phyloP scores from a whole-genome alignment of 495 filamentous ascomycete species.

The Talaromyces borbonicus region DNA sequence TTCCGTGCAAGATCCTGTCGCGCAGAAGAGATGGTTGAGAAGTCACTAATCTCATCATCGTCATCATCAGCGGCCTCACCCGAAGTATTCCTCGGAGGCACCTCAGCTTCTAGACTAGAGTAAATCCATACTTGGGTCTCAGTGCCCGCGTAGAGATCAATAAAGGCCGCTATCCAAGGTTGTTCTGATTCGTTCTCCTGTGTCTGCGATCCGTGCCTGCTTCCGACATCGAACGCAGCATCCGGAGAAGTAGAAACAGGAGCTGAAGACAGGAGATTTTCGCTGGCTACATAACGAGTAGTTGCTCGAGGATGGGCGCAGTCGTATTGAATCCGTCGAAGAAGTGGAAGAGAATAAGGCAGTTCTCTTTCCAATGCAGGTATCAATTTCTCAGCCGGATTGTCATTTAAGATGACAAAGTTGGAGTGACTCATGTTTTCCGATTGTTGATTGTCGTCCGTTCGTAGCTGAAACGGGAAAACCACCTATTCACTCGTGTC shows the following conservation, averaged over 20 bases:
- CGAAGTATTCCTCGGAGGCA: not conserved
- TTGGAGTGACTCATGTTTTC: not conserved
- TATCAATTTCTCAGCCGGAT: slow-evolving; percentile 25
- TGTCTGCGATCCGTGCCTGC: no score
- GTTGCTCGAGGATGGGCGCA: slow-evolving; percentile 24
- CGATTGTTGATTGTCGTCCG: not conserved
- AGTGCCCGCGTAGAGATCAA: slow-evolving; percentile 45
- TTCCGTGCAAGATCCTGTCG: not conserved
- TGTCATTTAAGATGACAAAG: slow-evolving; percentile 15
- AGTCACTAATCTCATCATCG: slow-evolving; percentile 1
- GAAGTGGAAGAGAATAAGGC: slow-evolving; percentile 45
- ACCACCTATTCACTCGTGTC: no score
- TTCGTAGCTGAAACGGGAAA: no score
- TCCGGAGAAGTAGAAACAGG: no score
- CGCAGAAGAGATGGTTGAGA: not conserved
- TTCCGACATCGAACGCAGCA: no score
- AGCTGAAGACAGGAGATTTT: slow-evolving; percentile 9
- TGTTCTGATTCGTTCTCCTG: not conserved
- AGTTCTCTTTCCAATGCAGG: slow-evolving; percentile 37
- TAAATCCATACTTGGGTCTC: slow-evolving; percentile 56
- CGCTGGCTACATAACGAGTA: slow-evolving; percentile 37
- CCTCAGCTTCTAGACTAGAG: slow-evolving; percentile 39
- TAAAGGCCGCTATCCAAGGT: slow-evolving; percentile 42
- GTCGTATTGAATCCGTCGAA: slow-evolving; percentile 49
- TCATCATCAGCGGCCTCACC: slow-evolving; percentile 1